phyloP scores from a whole-genome alignment of 805 yeast genomes.

The Ogataea saltuana region DNA sequence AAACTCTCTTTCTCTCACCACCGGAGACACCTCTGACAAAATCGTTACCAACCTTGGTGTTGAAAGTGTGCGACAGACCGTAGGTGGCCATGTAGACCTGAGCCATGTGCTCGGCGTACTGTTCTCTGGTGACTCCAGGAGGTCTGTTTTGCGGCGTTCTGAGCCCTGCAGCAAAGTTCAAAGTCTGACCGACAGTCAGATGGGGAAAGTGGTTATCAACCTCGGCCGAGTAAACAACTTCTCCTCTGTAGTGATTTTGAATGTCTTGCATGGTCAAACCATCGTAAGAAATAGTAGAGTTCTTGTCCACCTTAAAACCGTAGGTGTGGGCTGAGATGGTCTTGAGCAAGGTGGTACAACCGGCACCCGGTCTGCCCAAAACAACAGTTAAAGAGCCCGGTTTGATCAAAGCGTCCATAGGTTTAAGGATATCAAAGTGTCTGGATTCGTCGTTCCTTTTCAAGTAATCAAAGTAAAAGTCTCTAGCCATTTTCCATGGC shows the following conservation, averaged over 20 bases:
- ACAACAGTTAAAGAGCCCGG: slow-evolving; percentile 72
- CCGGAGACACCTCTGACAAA: slow-evolving; percentile 66
- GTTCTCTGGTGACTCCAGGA: slow-evolving; percentile 57
- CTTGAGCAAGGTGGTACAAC: slow-evolving; percentile 68
- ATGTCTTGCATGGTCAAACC: slow-evolving; percentile 57
- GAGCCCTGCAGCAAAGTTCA: slow-evolving; percentile 60
- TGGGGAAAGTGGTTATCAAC: slow-evolving; percentile 69
- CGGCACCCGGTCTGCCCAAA: slow-evolving; percentile 82
- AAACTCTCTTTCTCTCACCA: slow-evolving; percentile 67
- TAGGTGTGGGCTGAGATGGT: slow-evolving; percentile 59
- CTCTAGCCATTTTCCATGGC: slow-evolving; percentile 37
- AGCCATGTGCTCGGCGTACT: slow-evolving; percentile 53
- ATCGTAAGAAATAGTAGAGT: slow-evolving; percentile 50
- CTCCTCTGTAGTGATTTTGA: slow-evolving; percentile 58
- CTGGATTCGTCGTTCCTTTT: slow-evolving; percentile 33
- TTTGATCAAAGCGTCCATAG: slow-evolving; percentile 62
- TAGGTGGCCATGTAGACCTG: slow-evolving; percentile 34
- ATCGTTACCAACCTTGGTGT: slow-evolving; percentile 65
- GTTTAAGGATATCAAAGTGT: slow-evolving; percentile 55
- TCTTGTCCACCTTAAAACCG: slow-evolving; percentile 53
- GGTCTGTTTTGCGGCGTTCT: slow-evolving; percentile 64
- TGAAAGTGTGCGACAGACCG: slow-evolving; percentile 47
- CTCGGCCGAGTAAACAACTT: slow-evolving; percentile 70
- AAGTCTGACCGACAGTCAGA: slow-evolving; percentile 64
- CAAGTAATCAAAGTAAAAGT: slow-evolving; percentile 26